Percentiles rank a stretch among this genome's conserved stretches.
phyloP scores from a whole-genome alignment of 2,329 filamentous ascomycete species.

The Trichophyton benhamiae region DNA sequence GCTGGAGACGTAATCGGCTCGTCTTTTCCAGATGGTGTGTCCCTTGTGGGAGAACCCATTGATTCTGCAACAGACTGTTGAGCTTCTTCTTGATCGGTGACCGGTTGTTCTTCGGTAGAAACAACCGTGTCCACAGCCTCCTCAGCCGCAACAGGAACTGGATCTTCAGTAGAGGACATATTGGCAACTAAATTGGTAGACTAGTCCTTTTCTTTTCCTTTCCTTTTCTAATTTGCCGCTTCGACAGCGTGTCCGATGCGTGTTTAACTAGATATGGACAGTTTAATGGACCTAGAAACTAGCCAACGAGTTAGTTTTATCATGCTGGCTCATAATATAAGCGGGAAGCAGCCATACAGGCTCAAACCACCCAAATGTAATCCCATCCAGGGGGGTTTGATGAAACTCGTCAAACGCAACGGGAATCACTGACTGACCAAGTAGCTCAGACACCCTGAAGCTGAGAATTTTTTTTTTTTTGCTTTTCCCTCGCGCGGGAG shows the following conservation, averaged over 20 bases:
- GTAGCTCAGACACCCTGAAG: neutral
- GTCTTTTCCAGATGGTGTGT: constrained; percentile 12
- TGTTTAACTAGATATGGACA: neutral
- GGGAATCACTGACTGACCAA: neutral
- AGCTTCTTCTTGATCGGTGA: neutral
- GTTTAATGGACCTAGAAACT: neutral
- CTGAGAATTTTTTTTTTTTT: neutral
- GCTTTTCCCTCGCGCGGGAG: neutral
- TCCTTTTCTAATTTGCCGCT: neutral
- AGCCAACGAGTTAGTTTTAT: neutral
- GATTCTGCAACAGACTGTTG: neutral
- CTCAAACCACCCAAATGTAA: neutral
- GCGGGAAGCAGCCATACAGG: neutral
- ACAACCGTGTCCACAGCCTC: neutral
- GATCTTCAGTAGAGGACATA: constrained; percentile 21
- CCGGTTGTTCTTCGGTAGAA: neutral
- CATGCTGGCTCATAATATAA: neutral
- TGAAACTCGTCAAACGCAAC: neutral
- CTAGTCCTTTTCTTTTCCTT: neutral
- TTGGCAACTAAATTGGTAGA: neutral
- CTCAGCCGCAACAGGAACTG: constrained; percentile 23
- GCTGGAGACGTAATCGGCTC: neutral
- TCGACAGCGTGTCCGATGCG: neutral
- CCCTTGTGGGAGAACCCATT: constrained; percentile 19
- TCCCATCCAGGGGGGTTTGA: neutral